phyloP scores from a whole-genome alignment of 257 asterid species.

The Solanum chaucha region DNA sequence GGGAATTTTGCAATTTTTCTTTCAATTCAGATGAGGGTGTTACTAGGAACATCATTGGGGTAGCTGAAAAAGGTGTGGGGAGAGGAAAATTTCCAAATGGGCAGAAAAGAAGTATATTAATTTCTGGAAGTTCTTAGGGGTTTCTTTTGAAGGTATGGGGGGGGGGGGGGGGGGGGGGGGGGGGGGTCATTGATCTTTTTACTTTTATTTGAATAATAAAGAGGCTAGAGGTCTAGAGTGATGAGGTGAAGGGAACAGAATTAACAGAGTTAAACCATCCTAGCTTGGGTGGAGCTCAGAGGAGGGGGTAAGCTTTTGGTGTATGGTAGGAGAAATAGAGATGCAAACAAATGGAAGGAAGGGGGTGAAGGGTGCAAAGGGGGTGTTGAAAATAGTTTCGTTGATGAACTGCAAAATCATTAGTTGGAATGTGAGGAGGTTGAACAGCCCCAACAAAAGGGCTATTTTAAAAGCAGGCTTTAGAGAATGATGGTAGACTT shows the following conservation, averaged over 20 bases:
- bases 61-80: not conserved
- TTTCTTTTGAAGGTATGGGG: not conserved
- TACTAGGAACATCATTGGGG: not conserved
- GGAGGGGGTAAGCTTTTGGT: not conserved
- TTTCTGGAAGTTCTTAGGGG: not conserved
- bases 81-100: not conserved
- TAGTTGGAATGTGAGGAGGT: not conserved
- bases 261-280: not conserved
- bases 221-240: not conserved
- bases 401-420: not conserved
- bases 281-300: not conserved
- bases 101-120: not conserved
- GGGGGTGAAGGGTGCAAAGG: not conserved
- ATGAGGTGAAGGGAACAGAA: not conserved
- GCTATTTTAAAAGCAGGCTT: not conserved
- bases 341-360: not conserved
- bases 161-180: too few relatives aligned
- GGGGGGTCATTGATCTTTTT: not conserved
- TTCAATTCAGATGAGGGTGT: not conserved
- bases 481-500: not conserved
- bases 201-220: not conserved
- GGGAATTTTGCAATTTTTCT: not conserved
- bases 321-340: not conserved
- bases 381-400: not conserved
- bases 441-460: not conserved